phyloP scores from a whole-genome alignment of 306 rosid genomes.

The Arachis hypogaea region DNA sequence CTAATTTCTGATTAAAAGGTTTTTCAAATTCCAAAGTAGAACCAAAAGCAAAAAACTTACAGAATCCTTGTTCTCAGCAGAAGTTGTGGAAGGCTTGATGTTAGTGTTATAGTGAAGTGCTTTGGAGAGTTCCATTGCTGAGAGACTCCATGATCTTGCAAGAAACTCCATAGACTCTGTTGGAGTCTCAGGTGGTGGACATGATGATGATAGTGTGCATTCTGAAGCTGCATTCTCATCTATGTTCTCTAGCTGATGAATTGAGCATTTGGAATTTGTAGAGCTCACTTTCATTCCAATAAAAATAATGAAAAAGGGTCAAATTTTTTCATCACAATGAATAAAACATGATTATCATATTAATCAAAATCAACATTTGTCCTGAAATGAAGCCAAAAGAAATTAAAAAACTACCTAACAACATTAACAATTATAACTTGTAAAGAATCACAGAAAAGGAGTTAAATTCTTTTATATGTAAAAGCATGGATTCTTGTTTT shows the following conservation, averaged over 20 bases:
- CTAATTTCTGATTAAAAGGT: too few relatives aligned
- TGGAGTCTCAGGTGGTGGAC: slow-evolving; percentile 81
- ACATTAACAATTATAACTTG: slow-evolving; percentile 44
- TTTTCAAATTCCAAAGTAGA: too few relatives aligned
- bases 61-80: slow-evolving; percentile 38
- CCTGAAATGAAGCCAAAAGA: too few relatives aligned
- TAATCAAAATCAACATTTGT: too few relatives aligned
- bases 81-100: slow-evolving; percentile 41
- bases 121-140: slow-evolving; percentile 83
- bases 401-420: too few relatives aligned
- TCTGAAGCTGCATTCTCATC: slow-evolving; percentile 70
- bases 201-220: slow-evolving; percentile 52
- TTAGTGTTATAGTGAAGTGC: slow-evolving; percentile 68
- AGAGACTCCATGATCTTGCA: slow-evolving; percentile 96
- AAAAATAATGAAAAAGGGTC: slow-evolving; percentile 16
- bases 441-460: slow-evolving; percentile 19
- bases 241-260: slow-evolving; percentile 65
- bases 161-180: slow-evolving; percentile 97
- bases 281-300: slow-evolving; percentile 62
- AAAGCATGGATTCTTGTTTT: slow-evolving; percentile 6
- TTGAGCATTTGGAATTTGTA: slow-evolving; percentile 54
- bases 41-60: too few relatives aligned
- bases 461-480: slow-evolving; percentile 31
- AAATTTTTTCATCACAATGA: slow-evolving; percentile 30
- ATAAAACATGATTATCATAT: not conserved